Percentiles rank a stretch among this genome's conserved stretches.
Conservation (phyloP, 2,329 filamentous ascomycete genomes). For the Fusarium euwallaceae region DNA sequence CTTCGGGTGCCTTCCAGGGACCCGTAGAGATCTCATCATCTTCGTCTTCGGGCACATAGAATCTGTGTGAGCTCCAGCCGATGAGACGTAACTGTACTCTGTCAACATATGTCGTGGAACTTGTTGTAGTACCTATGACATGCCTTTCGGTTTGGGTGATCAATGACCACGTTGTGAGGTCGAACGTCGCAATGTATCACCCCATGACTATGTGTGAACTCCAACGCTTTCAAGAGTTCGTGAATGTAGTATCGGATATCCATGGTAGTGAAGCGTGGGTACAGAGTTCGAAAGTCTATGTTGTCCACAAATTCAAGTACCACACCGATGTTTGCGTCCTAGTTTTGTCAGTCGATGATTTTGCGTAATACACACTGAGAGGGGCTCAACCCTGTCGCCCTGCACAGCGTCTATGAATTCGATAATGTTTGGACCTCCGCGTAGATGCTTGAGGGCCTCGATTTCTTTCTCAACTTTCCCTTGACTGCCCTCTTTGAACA, state of each 20-base stretch:
- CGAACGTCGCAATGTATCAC: constrained; percentile 25
- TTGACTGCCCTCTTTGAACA: constrained; percentile 15
- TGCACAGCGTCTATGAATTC: constrained; percentile 12
- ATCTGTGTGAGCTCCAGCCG: constrained; percentile 19
- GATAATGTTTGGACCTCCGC: constrained; percentile 7
- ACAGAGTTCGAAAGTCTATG: constrained; percentile 9
- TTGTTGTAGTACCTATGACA: too few relatives aligned
- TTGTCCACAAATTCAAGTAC: constrained; percentile 22
- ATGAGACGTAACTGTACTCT: constrained; percentile 15
- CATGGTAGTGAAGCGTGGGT: neutral
- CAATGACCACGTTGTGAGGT: constrained; percentile 23
- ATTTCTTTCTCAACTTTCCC: constrained; percentile 13
- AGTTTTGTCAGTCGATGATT: neutral
- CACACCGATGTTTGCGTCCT: constrained; percentile 19
- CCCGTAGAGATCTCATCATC: neutral
- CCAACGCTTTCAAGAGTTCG: constrained; percentile 13
- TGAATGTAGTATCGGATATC: constrained; percentile 20
- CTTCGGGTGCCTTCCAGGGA: constrained; percentile 78
- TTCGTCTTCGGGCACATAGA: neutral
- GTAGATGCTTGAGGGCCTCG: neutral
- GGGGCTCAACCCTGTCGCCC: constrained; percentile 8
- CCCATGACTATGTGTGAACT: constrained; percentile 11
- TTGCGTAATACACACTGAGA: too few relatives aligned
- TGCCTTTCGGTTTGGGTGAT: neutral
- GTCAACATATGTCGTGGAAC: neutral